These are phyloP conservation scores for Salix koriyanagi DNA, from an alignment of 345 rosid species.

Conservation along the genomic window DNA sequence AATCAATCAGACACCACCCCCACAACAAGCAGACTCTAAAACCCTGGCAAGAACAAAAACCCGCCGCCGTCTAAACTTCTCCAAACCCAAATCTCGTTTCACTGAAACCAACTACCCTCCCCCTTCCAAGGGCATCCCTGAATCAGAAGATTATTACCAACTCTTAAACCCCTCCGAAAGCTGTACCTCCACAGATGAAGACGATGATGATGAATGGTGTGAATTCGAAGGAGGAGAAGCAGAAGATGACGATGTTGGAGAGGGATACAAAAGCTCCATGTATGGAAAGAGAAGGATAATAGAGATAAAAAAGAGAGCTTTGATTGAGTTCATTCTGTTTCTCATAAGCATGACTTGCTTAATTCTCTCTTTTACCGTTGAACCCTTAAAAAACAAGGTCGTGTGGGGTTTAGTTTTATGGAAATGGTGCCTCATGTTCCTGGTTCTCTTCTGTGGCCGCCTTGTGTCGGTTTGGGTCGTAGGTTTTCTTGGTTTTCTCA, in stretches of 20 bases:
- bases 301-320: conserved; percentile 22
- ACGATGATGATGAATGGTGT: conserved; percentile 31
- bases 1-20: not conserved
- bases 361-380: conserved; percentile 30
- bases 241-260: not conserved
- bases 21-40: not conserved
- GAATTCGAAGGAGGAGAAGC: not conserved
- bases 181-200: conserved; percentile 4
- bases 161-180: not conserved
- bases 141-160: conserved; percentile 2
- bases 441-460: conserved; percentile 39
- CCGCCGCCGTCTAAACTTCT: conserved; percentile 31
- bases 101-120: conserved; percentile 23
- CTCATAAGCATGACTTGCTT: conserved; percentile 34
- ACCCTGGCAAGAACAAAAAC: conserved; percentile 15
- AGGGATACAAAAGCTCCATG: no score
- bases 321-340: conserved; percentile 36
- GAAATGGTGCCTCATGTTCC: conserved; percentile 51
- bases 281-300: conserved; percentile 11
- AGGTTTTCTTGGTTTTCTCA: conserved; percentile 27
- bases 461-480: conserved; percentile 35
- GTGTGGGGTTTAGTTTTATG: conserved; percentile 37
- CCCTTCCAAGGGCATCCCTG: conserved; percentile 7
- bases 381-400: conserved; percentile 6
- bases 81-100: conserved; percentile 51